Percentiles rank a stretch among this genome's conserved stretches.
phyloP scores from a whole-genome alignment of 345 rosid species.

The Aurinia saxatilis region DNA sequence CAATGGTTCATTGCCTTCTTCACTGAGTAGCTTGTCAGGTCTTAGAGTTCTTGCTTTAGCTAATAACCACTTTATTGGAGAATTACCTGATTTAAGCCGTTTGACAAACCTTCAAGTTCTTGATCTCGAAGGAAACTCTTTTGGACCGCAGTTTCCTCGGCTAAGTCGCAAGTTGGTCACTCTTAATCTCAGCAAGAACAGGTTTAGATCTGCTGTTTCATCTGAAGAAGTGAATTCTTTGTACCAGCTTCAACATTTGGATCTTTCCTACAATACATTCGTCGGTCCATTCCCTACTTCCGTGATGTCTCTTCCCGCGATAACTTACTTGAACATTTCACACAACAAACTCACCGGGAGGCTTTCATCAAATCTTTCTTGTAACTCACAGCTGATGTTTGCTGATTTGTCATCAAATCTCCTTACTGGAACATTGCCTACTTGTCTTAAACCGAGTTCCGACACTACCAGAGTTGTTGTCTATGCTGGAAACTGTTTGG shows the following conservation, averaged over 20 bases:
- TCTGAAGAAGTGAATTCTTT: constrained; percentile 43
- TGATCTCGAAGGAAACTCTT: constrained; percentile 76
- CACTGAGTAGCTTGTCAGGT: constrained; percentile 50
- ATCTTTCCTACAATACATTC: constrained; percentile 69
- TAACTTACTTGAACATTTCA: constrained; percentile 56
- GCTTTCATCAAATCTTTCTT: constrained; percentile 69
- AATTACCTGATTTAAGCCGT: constrained; percentile 58
- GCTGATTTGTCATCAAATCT: constrained; percentile 85
- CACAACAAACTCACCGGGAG: constrained; percentile 77
- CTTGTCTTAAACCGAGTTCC: constrained; percentile 45
- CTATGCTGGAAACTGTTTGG: constrained; percentile 65
- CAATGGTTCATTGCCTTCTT: constrained; percentile 65
- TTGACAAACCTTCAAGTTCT: constrained; percentile 83
- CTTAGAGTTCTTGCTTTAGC: constrained; percentile 84
- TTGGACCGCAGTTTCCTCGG: constrained; percentile 69
- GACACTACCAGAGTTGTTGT: constrained; percentile 33
- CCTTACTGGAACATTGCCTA: constrained; percentile 68
- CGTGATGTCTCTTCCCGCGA: constrained; percentile 59
- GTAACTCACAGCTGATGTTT: constrained; percentile 45
- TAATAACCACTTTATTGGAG: constrained; percentile 62
- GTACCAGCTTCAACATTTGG: constrained; percentile 75
- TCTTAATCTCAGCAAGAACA: constrained; percentile 71
- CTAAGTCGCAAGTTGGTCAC: constrained; percentile 64
- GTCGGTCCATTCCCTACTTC: constrained; percentile 71
- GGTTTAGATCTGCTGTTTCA: constrained; percentile 73